A percentile compares a stretch with the other conserved stretches of the same genome.
Evolutionary conservation across 352 stramenopile genomes (phyloP).

Genomic region (Globisporangium apiculatum): DNA sequence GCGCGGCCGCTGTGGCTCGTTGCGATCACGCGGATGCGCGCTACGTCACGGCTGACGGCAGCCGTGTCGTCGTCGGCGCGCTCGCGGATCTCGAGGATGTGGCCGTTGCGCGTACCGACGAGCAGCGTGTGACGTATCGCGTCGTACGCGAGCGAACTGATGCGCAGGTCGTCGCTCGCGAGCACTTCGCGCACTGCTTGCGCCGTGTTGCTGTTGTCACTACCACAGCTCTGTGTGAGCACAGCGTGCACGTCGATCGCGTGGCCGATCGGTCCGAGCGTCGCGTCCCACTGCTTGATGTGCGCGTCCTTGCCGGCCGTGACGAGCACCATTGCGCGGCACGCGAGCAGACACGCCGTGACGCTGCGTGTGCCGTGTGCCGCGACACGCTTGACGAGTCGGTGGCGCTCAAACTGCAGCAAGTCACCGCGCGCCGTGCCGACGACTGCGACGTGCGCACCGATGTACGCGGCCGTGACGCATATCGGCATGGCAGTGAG

Average conservation of each 20-base stretch:
- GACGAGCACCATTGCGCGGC: conserved; percentile 71
- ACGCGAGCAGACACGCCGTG: conserved; percentile 49
- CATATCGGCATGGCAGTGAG: conserved; percentile 42
- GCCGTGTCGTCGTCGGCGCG: background rate
- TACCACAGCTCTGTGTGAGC: conserved; percentile 2
- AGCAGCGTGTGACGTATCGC: conserved; percentile 34
- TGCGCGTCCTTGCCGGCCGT: conserved; percentile 67
- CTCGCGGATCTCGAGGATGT: conserved; percentile 51
- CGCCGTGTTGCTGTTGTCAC: background rate
- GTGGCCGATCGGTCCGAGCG: conserved; percentile 60
- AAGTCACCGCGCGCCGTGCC: conserved; percentile 58
- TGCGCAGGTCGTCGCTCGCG: conserved; percentile 56
- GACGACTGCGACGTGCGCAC: conserved; percentile 43
- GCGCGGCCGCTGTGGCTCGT: conserved; percentile 31
- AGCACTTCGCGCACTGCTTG: conserved; percentile 6
- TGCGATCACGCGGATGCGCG: conserved; percentile 27
- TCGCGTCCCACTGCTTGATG: conserved; percentile 80
- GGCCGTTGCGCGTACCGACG: conserved; percentile 45
- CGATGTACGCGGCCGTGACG: conserved; percentile 50
- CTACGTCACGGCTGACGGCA: background rate
- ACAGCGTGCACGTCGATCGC: conserved; percentile 46
- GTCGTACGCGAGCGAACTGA: conserved; percentile 69
- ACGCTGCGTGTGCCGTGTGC: conserved; percentile 53
- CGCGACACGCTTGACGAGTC: conserved; percentile 45
- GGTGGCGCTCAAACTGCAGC: conserved; percentile 59